Conservation (phyloP, 176 grass and related monocot genomes). For the Phyllostachys edulis region DNA sequence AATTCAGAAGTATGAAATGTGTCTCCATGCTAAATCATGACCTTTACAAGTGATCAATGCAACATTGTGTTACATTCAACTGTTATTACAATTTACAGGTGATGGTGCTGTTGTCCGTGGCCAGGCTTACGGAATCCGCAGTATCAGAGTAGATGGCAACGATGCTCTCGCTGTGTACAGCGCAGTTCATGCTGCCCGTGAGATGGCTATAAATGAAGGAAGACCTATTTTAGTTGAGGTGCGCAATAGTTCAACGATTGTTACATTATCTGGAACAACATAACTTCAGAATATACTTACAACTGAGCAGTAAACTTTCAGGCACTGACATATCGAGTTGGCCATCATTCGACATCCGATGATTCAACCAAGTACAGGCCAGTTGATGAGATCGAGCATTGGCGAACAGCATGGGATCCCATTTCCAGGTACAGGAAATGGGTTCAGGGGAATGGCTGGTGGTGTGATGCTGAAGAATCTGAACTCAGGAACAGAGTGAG, state of each 20-base stretch:
- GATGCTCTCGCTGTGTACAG: slow-evolving; percentile 94
- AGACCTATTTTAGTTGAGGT: slow-evolving; percentile 96
- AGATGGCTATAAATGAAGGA: slow-evolving; percentile 82
- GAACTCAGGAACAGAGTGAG: slow-evolving; percentile 69
- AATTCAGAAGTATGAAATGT: slow-evolving; percentile 77
- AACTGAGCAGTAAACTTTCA: slow-evolving; percentile 36
- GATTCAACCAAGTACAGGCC: slow-evolving; percentile 98
- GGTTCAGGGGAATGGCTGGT: slow-evolving; percentile 89
- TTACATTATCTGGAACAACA: neutral
- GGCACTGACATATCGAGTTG: slow-evolving; percentile 90
- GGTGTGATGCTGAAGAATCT: slow-evolving; percentile 75
- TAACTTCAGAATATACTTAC: neutral
- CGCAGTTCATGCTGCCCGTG: slow-evolving; percentile 73
- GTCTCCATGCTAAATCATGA: neutral
- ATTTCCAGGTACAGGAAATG: slow-evolving; percentile 94
- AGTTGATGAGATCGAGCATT: slow-evolving; percentile 87
- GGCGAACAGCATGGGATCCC: slow-evolving; percentile 78
- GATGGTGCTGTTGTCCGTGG: slow-evolving; percentile 79
- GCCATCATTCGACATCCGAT: slow-evolving; percentile 97
- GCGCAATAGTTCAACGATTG: neutral
- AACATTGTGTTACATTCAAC: slow-evolving; percentile 17
- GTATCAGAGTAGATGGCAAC: slow-evolving; percentile 87
- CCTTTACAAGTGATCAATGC: neutral
- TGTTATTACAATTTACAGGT: slow-evolving; percentile 47
- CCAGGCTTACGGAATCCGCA: slow-evolving; percentile 87